These are phyloP conservation scores for Entophlyctis luteolus DNA, from an alignment of 192 early-diverging fungal genomes.

Conservation along the genomic window DNA sequence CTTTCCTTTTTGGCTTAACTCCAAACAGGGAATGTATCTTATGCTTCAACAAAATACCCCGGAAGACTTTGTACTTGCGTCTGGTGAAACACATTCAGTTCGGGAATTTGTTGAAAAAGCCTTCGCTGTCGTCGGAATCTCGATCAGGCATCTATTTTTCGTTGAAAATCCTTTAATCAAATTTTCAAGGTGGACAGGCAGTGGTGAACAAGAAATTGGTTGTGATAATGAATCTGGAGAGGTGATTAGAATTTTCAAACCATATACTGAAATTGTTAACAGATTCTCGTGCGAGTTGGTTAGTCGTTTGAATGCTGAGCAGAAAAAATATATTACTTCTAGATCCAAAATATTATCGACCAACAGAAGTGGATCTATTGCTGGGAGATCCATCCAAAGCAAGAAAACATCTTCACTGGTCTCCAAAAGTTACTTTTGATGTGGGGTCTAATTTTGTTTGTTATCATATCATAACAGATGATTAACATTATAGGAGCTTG, in stretches of 20 bases:
- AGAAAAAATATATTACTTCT: slow-evolving; percentile 52
- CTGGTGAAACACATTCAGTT: slow-evolving; percentile 78
- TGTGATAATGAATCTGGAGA: slow-evolving; percentile 22
- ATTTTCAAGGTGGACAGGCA: slow-evolving; percentile 31
- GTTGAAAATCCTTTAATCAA: not conserved
- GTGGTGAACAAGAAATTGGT: slow-evolving; percentile 30
- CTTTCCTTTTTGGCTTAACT: not conserved
- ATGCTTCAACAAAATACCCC: slow-evolving; percentile 74
- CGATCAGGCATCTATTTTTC: slow-evolving; percentile 45
- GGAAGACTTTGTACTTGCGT: slow-evolving; percentile 73
- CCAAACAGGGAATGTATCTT: slow-evolving; percentile 68
- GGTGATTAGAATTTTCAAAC: not conserved
- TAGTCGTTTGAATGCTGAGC: slow-evolving; percentile 47
- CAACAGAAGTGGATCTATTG: slow-evolving; percentile 72
- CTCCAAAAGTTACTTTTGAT: slow-evolving; percentile 67
- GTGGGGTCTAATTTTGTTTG: slow-evolving; percentile 32
- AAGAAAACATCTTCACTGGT: slow-evolving; percentile 61
- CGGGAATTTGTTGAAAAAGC: slow-evolving; percentile 73
- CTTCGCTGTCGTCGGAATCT: slow-evolving; percentile 56
- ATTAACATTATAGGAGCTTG: not conserved
- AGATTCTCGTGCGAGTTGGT: slow-evolving; percentile 62
- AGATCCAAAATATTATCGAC: slow-evolving; percentile 75
- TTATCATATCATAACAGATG: not conserved
- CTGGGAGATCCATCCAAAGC: slow-evolving; percentile 72
- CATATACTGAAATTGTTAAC: too few relatives aligned